Evolutionary conservation across 805 yeast genomes (phyloP).

Genomic region (Candida boleticola): DNA sequence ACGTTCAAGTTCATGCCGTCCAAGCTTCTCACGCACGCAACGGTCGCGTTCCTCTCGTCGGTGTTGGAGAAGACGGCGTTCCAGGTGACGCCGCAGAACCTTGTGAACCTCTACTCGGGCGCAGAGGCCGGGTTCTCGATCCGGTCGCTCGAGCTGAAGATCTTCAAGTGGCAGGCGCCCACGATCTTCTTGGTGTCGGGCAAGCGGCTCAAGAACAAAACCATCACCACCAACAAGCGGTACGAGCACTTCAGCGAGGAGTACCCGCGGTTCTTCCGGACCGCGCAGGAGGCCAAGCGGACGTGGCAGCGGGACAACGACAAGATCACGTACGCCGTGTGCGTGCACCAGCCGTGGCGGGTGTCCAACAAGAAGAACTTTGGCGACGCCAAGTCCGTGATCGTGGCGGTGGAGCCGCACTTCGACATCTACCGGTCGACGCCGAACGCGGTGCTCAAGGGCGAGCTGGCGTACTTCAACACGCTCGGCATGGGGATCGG

Average conservation of each 20-base stretch:
- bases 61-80: slow-evolving; percentile 21
- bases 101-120: slow-evolving; percentile 68
- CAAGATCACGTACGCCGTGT: slow-evolving; percentile 60
- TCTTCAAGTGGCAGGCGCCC: slow-evolving; percentile 89
- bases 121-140: slow-evolving; percentile 82
- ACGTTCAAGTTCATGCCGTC: slow-evolving; percentile 29
- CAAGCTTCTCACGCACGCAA: slow-evolving; percentile 13
- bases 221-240: slow-evolving; percentile 39
- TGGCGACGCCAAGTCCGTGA: slow-evolving; percentile 57
- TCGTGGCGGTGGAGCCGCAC: slow-evolving; percentile 67
- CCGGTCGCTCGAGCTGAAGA: slow-evolving; percentile 78
- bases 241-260: slow-evolving; percentile 51
- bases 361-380: slow-evolving; percentile 67
- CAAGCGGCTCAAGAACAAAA: slow-evolving; percentile 39
- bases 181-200: slow-evolving; percentile 73
- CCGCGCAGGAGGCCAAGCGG: slow-evolving; percentile 17
- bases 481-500: slow-evolving; percentile 81
- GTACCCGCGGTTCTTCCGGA: slow-evolving; percentile 38
- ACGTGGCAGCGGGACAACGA: slow-evolving; percentile 41
- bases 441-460: slow-evolving; percentile 29
- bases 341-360: slow-evolving; percentile 73
- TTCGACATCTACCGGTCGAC: slow-evolving; percentile 48
- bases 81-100: slow-evolving; percentile 42
- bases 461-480: slow-evolving; percentile 58
- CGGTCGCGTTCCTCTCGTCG: slow-evolving; percentile 32